A percentile compares a stretch with the other conserved stretches of the same genome.
These are phyloP conservation scores for Lipomyces anomalus DNA, from an alignment of 805 yeast genomes.

Conservation along the genomic window DNA sequence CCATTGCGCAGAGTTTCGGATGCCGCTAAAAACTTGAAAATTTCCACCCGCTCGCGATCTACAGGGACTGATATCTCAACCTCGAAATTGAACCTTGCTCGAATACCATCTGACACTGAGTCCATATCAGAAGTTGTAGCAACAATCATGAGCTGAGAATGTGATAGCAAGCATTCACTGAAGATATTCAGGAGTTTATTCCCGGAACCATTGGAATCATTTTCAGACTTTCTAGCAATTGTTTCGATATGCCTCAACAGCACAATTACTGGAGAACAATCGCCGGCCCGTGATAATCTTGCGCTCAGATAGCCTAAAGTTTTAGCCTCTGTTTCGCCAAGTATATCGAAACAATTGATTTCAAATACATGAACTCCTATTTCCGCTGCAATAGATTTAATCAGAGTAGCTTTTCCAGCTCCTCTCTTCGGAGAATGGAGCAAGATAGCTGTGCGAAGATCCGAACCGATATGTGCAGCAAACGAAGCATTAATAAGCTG, in stretches of 20 bases:
- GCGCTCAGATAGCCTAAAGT: slow-evolving; percentile 75
- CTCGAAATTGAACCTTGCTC: slow-evolving; percentile 71
- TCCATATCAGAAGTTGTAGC: slow-evolving; percentile 69
- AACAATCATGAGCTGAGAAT: slow-evolving; percentile 45
- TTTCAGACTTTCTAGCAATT: slow-evolving; percentile 63
- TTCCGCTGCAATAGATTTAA: slow-evolving; percentile 48
- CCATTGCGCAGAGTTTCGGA: not conserved
- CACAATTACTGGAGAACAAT: slow-evolving; percentile 46
- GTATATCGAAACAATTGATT: slow-evolving; percentile 62
- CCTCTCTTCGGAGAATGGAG: slow-evolving; percentile 66
- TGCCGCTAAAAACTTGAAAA: slow-evolving; percentile 50
- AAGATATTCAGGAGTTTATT: slow-evolving; percentile 51
- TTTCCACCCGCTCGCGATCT: slow-evolving; percentile 63
- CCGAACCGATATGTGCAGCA: slow-evolving; percentile 41
- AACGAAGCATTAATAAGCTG: slow-evolving; percentile 41
- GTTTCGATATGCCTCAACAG: slow-evolving; percentile 70
- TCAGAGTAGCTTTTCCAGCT: slow-evolving; percentile 69
- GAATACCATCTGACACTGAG: slow-evolving; percentile 55
- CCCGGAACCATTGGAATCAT: slow-evolving; percentile 38
- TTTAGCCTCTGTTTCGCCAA: slow-evolving; percentile 69
- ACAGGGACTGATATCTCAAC: slow-evolving; percentile 69
- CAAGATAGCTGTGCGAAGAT: slow-evolving; percentile 56
- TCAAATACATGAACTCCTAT: slow-evolving; percentile 63
- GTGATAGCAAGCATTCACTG: slow-evolving; percentile 45
- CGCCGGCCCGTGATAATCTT: slow-evolving; percentile 57